Evolutionary conservation across 2,329 filamentous ascomycete genomes (phyloP), one percentile per base, ranked within the genome.

Genomic region (Sporothrix sp.): DNA sequence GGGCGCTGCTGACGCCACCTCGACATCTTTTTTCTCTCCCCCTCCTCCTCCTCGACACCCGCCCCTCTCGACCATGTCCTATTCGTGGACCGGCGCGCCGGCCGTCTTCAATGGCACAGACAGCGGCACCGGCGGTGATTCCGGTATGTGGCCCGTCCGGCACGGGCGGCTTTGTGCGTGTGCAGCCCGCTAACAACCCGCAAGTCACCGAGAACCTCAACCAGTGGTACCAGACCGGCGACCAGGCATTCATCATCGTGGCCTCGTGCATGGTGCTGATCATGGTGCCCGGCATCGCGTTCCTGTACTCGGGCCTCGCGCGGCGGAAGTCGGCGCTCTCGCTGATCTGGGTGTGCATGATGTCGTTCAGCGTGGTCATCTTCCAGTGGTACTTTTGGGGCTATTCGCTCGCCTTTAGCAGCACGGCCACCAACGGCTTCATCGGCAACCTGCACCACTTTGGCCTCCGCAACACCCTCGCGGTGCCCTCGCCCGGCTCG

Each of bases 341-440:
- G 57, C 85, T 97, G 75, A 93, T 98, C 63, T 97, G 90, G 88
- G 89, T 91, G 13, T 89, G 85, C 71, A 94, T 98, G 87, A 91
- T 85, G 66, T 93, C 89, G 42, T 85, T 85, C 65, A 90, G 87
- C 43, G 82, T 97, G 64, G 77, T 96, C 66, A 85, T 87, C 51
- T 96, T 98, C 73, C 93, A 98, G 72, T 98, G 93, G 93, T 97
- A 96, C 64, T 96, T 98, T 68, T 97, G 93, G 91, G 93, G 93
- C 33, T 98, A 95, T 69, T 95, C 91, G 13, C 75, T 98, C 55
- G 90, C 91, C 48, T 96, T 97, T 70, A 93, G 86, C 62, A 75
- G 78, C 38, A 81, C 81, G 13, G 86, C 84, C 4, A 88, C 79
- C 58, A 96, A 87, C 70, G 85, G 87, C 48, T 97, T 86, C 71